Base-by-base conservation (phyloP, 768 basidiomycete genomes). In the Sporobolomyces roseus region DNA sequence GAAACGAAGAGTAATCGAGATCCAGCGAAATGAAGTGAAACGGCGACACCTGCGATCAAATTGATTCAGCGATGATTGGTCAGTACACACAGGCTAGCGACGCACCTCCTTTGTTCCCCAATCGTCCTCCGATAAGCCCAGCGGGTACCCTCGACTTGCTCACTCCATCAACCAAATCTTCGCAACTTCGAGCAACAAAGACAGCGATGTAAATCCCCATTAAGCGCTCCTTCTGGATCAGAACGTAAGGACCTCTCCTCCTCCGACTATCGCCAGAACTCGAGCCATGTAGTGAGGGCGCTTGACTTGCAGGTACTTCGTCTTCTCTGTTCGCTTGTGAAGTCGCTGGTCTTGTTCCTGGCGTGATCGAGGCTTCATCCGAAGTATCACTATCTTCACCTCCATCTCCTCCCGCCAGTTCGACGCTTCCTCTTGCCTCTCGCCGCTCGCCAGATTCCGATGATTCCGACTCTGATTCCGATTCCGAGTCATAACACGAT, bases 1-100 rank as follows among this genome's bases (percentile, higher is more conserved):
- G 94, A 96, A 74, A 96, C 79, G 78, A 97, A 94, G 17, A 97
- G 81, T 51, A 96, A 82, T 0, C 90, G 88, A 29, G 85, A 87
- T n/a, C 87, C 88, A 53, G 85, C 86, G 25, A 97, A 81, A 72
- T 91, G 87, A 50, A 94, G 78, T 67, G 88, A 89, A 70, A 96
- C 87, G n/a, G 90, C 93, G 30, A 93, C 90, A 21, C 88, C 71
- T 61, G 48, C 3, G 4, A 14, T 10, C 1, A 8, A 21, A 27
- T 33, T 4, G 25, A 16, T 3, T 6, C 14, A 1, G n/a, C 38
- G 2, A 10, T 17, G 13, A 25, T 30, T n/a, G 4, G 14, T 3
- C n/a, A 25, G 23, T 12, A 29, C 45, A 54, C 14, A 10, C 17
- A 49, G 2, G 1, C 17, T 12, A 27, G 7, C 2, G 30, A 60